Evolutionary conservation across 2,329 filamentous ascomycete species (phyloP), one percentile per base, ranked within the genome.

Genomic region (Apiospora saccharicola): DNA sequence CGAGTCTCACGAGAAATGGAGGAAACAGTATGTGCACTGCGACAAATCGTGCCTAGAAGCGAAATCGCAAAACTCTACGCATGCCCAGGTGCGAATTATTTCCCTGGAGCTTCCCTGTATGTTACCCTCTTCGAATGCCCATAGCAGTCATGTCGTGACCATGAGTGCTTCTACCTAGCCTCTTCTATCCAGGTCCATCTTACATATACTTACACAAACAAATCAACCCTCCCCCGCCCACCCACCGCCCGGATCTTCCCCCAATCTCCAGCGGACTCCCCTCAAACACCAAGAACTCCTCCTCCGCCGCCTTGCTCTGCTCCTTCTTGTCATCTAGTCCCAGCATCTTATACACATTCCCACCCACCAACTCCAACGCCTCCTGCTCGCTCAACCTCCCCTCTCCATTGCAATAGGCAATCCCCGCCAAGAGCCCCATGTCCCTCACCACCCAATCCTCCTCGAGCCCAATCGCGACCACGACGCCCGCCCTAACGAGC

Each of bases 361-460:
- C 79, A 34, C 88, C 87, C 1, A 91, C 86, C 49, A 93, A 80
- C 44, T 85, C 87, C 69, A 92, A 75, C 0, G 91, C 90, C 64
- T 86, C 83, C 75, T 83, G 83, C 79, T 90, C 86, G 8, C 81
- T 83, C 41, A 93, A 79, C 70, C 83, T 82, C 0, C 90, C 90
- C 3, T 83, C 85, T 47, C 88, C 83, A 73, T 93, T 93, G 75
- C 83, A 84, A 72, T 85, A 86, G 30, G 87, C 90, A 49, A 88
- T 88, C 0, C 90, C 91, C 0, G 91, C 91, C 67, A 89, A 80
- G 71, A 92, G 81, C 0, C 85, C 87, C 74, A 93, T 76, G 74
- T 92, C 89, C 43, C 90, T 84, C 4, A 91, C 85, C 70, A 89
- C 78, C 89, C 89, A 92, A 75, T 91, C 89, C 77, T 92, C 90